Evolutionary conservation across 2,329 filamentous ascomycete species (phyloP), one percentile per base, ranked within the genome.

Genomic region (Sporothrix humicola): DNA sequence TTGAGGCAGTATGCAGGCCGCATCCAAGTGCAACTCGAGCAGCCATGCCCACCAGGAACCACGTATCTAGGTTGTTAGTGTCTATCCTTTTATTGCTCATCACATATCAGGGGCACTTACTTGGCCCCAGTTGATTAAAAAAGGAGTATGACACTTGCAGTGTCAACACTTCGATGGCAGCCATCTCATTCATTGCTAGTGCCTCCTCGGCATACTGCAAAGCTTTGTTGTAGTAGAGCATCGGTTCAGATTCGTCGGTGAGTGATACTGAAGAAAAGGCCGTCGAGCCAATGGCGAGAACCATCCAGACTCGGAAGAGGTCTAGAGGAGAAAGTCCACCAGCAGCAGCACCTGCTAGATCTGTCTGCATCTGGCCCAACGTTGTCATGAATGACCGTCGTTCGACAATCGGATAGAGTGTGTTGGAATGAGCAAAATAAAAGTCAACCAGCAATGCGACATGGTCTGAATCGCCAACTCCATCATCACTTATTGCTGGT

Each of bases 71-170:
- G 7, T 2, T 1, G 63, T 68, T 13, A 68, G 63, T 17, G 46
- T 37, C 4, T 7, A 17, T 31, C 13, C 12, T 61, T 9, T 61
- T 26, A n/a, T 42, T 26, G 26, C 31, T 37, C 7, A 37, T 37
- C 7, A 7, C 31, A 37, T 37, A 56, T 17, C 2, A 23, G 3
- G 1, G 10, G 3, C 20, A 70, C 50, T 8, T 77, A 84, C 83
- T 85, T 54, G 84, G 84, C 1, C 84, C 84, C 2, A 85, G 76
- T 63, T 84, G 82, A 69, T 85, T 86, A 77, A 86, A 85, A 73
- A 86, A 85, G 0, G 84, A 85, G 68, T 84, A 86, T 0, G 84
- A 85, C 0, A 86, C 83, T 71, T 85, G 84, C 0, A 85, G 79
- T 77, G 83, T 83, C 46, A 85, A 77, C 3, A 82, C 83, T 61